These are phyloP conservation scores for Paracorniculantispora psalliotae DNA, from an alignment of 2,329 filamentous ascomycete genomes.

Conservation along the genomic window DNA sequence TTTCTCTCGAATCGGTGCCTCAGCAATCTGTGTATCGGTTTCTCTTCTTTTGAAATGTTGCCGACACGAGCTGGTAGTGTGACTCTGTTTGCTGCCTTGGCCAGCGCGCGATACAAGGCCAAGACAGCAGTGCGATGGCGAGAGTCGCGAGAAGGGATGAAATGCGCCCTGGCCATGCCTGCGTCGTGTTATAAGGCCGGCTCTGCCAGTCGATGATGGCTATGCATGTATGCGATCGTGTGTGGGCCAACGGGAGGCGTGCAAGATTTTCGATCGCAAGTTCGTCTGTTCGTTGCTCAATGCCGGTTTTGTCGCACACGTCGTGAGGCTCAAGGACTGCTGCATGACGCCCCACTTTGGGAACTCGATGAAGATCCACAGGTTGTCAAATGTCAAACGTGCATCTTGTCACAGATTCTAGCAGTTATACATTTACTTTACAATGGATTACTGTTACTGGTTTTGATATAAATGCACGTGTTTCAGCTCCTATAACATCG, in stretches of 20 bases:
- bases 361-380: not conserved
- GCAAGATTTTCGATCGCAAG: not conserved
- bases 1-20: slow-evolving; percentile 60
- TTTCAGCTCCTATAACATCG: too few species aligned
- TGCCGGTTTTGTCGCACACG: not conserved
- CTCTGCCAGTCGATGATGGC: not conserved
- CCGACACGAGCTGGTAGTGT: slow-evolving; percentile 43
- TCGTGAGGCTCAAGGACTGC: not conserved
- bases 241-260: not conserved
- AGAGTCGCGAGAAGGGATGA: slow-evolving; percentile 45
- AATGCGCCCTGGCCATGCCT: slow-evolving; percentile 27
- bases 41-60: slow-evolving; percentile 19
- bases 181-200: not conserved
- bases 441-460: too few species aligned
- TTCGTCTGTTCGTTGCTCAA: not conserved
- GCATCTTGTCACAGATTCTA: too few species aligned
- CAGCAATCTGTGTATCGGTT: slow-evolving; percentile 54
- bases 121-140: slow-evolving; percentile 55
- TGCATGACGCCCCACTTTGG: not conserved
- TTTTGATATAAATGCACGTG: too few species aligned
- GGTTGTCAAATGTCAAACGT: not conserved
- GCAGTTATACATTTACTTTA: too few species aligned
- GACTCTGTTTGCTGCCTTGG: slow-evolving; percentile 52
- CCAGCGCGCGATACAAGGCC: slow-evolving; percentile 67
- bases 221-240: not conserved